A percentile compares a stretch with the other conserved stretches of the same genome.
phyloP scores from a whole-genome alignment of 768 basidiomycete genomes.

The Tremella mesenterica region DNA sequence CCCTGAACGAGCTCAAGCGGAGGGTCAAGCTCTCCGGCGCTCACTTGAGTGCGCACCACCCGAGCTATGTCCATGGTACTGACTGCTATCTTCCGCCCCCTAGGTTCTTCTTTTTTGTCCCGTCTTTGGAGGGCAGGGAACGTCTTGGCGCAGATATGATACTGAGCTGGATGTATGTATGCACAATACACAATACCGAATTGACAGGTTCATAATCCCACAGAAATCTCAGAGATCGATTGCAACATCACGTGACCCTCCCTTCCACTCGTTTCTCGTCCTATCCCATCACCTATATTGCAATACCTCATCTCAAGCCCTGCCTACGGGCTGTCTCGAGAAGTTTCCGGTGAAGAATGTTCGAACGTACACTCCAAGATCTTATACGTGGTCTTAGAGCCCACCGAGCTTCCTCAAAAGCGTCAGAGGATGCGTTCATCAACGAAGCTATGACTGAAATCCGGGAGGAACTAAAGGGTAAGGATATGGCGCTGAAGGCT shows the following conservation, averaged over 20 bases:
- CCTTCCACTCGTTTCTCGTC: neutral
- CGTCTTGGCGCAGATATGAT: no score
- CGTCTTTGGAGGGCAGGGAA: no score
- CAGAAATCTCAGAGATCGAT: no score
- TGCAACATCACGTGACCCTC: no score
- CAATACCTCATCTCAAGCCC: no score
- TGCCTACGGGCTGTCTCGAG: neutral
- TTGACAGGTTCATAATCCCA: no score
- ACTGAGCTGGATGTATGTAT: no score
- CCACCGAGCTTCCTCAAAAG: constrained; percentile 87
- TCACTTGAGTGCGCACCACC: constrained; percentile 40
- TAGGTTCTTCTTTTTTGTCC: no score
- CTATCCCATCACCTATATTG: no score
- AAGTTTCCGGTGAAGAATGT: constrained; percentile 54
- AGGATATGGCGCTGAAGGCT: constrained; percentile 95
- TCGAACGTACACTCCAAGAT: constrained; percentile 92
- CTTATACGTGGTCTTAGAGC: constrained; percentile 90
- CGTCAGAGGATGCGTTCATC: constrained; percentile 60
- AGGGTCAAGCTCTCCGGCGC: constrained; percentile 32
- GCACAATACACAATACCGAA: neutral
- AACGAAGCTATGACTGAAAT: constrained; percentile 62
- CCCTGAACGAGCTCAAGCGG: constrained; percentile 38
- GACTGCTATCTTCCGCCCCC: neutral
- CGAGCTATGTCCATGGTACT: constrained; percentile 37
- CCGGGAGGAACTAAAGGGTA: constrained; percentile 75